These are phyloP conservation scores for Dothiorella sarmentorum DNA, from an alignment of 2,329 filamentous ascomycete species.

Conservation along the genomic window DNA sequence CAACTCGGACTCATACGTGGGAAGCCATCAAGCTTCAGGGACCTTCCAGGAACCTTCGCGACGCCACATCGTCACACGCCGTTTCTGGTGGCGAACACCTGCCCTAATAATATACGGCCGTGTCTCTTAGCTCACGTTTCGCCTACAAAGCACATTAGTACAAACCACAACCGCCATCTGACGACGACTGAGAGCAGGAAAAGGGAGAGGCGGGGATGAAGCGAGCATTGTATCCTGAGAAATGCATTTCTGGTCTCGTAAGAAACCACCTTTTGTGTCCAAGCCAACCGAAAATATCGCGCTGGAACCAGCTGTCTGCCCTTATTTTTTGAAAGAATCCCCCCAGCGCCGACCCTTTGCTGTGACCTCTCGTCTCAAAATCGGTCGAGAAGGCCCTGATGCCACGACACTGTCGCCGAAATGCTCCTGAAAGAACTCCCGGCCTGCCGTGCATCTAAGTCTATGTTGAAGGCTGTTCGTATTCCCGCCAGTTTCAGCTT, in stretches of 20 bases:
- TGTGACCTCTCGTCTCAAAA: background rate
- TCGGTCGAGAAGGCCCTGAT: constrained; percentile 8
- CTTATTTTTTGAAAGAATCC: constrained; percentile 6
- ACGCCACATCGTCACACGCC: background rate
- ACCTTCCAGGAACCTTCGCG: no score
- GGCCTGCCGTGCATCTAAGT: constrained; percentile 18
- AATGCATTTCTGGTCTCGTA: constrained; percentile 5
- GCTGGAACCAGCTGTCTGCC: constrained; percentile 1
- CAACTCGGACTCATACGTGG: background rate
- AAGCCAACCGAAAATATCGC: constrained; percentile 15
- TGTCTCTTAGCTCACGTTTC: no score
- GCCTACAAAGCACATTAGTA: background rate
- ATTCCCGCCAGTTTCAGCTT: constrained; percentile 1
- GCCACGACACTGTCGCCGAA: constrained; percentile 15
- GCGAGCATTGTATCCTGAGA: background rate
- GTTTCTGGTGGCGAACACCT: background rate
- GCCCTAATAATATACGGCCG: no score
- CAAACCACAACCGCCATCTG: background rate
- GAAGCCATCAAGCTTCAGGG: background rate
- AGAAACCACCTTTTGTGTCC: constrained; percentile 8
- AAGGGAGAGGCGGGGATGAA: background rate
- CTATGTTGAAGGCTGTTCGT: constrained; percentile 8
- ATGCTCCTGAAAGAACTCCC: constrained; percentile 15
- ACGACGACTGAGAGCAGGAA: background rate
- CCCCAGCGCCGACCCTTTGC: constrained; percentile 8